Evolutionary conservation across 305 asterid species (phyloP), one percentile per base, ranked within the genome.

Genomic region (Fraxinus sp.): DNA sequence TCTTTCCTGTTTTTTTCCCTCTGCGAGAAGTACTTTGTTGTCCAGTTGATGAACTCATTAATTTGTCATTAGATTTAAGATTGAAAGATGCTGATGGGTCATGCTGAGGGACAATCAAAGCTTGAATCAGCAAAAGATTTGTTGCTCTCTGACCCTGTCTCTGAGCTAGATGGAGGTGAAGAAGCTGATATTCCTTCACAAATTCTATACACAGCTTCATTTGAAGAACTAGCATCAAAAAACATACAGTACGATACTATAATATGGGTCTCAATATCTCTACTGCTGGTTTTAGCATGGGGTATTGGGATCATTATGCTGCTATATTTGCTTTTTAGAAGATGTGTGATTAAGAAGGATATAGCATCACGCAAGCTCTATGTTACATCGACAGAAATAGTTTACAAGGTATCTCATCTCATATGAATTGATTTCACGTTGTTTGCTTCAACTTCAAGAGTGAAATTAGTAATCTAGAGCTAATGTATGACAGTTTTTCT

Each of bases 261-360:
- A 78, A 88, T 93, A 79, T 93, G 97, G 96, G 85, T 91, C 55
- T 91, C 88, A 39, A 89, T 93, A 89, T 93, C 97, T 35, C 79
- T 88, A 70, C 74, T 92, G 78, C 92, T 93, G 82, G 90, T 93
- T 85, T 86, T 93, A 83, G 96, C 97, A 64, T 92, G 97, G 94
- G 96, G 96, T 4, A 64, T 93, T 78, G 96, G 97, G 84, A 86
- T 91, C 41, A 64, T 93, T 79, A 87, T 93, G 93, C 88, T 93
- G 84, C 91, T 93, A 52, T 93, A 92, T 81, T 81, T 91, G 85
- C 97, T 96, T 68, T 84, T 70, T 74, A 87, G 83, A 85, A 86
- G 96, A 89, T 93, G 91, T 81, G 93, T 93, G 84, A 93, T 93
- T 82, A 83, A 85, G 83, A 93, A 91, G 87, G 96, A 92, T 82